A percentile compares a stretch with the other conserved stretches of the same genome.
phyloP scores from a whole-genome alignment of 139 green algal species.

The Yamagishiella unicocca region DNA sequence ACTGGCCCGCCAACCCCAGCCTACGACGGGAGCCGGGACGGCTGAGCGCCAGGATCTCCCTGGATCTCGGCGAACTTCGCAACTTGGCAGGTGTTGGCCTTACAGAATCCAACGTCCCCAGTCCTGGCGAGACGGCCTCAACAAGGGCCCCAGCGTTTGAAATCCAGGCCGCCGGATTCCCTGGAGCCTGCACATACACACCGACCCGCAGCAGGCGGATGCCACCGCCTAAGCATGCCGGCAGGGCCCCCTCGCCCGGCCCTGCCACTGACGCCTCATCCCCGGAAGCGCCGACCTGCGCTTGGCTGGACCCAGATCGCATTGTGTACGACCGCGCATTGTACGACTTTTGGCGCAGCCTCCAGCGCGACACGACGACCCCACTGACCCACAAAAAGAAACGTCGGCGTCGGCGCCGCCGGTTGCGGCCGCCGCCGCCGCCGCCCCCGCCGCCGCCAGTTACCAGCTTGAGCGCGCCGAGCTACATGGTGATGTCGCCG shows the following conservation, averaged over 20 bases:
- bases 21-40: conserved; percentile 11
- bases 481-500: conserved; percentile 28
- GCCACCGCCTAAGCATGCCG: not conserved
- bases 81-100: not conserved
- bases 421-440: conserved; percentile 7
- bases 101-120: too few relatives aligned
- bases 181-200: not conserved
- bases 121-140: not conserved
- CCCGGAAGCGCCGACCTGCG: not conserved
- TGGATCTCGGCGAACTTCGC: not conserved
- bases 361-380: not conserved
- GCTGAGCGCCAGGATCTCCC: not conserved
- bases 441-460: not conserved
- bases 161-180: not conserved
- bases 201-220: not conserved
- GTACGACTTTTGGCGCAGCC: not conserved
- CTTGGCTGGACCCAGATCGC: conserved; percentile 29
- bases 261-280: not conserved
- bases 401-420: not conserved
- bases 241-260: not conserved
- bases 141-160: not conserved
- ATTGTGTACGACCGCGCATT: not conserved
- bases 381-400: too few relatives aligned
- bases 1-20: conserved; percentile 19
- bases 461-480: not conserved